These are phyloP conservation scores for Penicillium sp. DNA, from an alignment of 2,329 filamentous ascomycete species.

Conservation along the genomic window DNA sequence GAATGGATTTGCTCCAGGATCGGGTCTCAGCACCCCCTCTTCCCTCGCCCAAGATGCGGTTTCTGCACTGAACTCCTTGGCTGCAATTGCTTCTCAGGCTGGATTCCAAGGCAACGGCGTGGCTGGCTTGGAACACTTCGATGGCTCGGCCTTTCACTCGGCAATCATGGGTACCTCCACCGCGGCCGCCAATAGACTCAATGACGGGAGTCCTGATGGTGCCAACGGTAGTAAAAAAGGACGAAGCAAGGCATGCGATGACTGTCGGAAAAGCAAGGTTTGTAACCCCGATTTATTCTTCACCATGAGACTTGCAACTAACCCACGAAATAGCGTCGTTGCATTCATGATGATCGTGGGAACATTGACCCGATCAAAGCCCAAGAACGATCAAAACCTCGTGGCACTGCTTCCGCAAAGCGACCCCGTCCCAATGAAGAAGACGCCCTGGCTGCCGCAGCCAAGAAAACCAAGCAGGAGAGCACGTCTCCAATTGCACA, in stretches of 20 bases:
- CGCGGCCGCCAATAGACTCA: conserved; percentile 24
- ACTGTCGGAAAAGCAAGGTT: conserved; percentile 69
- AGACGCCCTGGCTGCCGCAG: conserved; percentile 19
- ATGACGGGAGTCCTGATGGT: conserved; percentile 37
- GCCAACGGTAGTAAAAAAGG: conserved; percentile 54
- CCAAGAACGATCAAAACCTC: conserved; percentile 61
- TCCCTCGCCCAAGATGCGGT: conserved; percentile 40
- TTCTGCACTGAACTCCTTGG: conserved; percentile 40
- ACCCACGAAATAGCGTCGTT: conserved; percentile 55
- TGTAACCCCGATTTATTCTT: conserved; percentile 24
- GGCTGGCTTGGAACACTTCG: conserved; percentile 30
- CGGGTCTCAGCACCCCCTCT: conserved; percentile 31
- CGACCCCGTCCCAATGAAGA: conserved; percentile 51
- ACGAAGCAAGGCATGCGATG: conserved; percentile 64
- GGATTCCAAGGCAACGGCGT: conserved; percentile 30
- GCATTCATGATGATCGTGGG: conserved; percentile 66
- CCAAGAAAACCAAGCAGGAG: conserved; percentile 39
- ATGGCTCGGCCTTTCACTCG: conserved; percentile 27
- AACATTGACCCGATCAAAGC: conserved; percentile 65
- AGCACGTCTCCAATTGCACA: conserved; percentile 29
- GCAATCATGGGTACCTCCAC: conserved; percentile 30
- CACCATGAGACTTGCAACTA: conserved; percentile 17
- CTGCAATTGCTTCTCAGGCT: conserved; percentile 39
- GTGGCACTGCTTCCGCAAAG: conserved; percentile 58
- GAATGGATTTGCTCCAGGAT: conserved; percentile 31